Conservation (phyloP, 2,329 filamentous ascomycete genomes). For the Gnomoniopsis sp. region DNA sequence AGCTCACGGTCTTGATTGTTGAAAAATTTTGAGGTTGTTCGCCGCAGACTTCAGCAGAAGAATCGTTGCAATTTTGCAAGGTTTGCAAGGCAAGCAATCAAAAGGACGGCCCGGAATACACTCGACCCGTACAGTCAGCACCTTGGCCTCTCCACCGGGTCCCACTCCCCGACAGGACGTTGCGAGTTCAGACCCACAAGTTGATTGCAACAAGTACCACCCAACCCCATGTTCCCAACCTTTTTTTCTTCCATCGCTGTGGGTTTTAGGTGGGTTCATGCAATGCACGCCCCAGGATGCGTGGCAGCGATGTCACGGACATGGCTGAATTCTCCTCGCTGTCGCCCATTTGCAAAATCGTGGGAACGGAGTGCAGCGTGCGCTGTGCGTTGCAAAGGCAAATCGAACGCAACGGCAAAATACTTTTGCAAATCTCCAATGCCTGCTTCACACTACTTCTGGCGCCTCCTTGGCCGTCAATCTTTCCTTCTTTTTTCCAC, state of each 20-base stretch:
- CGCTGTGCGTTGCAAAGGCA: background rate
- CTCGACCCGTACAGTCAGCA: background rate
- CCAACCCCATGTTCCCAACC: background rate
- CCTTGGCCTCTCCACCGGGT: background rate
- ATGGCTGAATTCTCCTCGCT: background rate
- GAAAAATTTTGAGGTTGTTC: background rate
- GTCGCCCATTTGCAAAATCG: background rate
- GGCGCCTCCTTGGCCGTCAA: background rate
- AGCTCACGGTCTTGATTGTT: background rate
- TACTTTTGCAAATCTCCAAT: background rate
- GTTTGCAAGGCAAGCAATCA: no score
- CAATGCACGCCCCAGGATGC: background rate
- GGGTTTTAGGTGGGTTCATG: background rate
- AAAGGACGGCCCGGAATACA: background rate
- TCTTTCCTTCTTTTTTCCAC: background rate
- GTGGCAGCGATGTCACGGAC: constrained; percentile 12
- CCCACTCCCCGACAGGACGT: background rate
- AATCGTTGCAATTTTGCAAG: background rate
- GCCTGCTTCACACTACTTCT: background rate
- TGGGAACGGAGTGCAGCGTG: background rate
- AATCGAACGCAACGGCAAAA: background rate
- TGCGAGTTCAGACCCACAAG: background rate
- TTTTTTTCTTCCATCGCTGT: background rate
- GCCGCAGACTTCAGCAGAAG: background rate
- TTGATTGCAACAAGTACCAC: background rate